Conservation (phyloP, 2,329 filamentous ascomycete species). For the Colletotrichum costaricense region DNA sequence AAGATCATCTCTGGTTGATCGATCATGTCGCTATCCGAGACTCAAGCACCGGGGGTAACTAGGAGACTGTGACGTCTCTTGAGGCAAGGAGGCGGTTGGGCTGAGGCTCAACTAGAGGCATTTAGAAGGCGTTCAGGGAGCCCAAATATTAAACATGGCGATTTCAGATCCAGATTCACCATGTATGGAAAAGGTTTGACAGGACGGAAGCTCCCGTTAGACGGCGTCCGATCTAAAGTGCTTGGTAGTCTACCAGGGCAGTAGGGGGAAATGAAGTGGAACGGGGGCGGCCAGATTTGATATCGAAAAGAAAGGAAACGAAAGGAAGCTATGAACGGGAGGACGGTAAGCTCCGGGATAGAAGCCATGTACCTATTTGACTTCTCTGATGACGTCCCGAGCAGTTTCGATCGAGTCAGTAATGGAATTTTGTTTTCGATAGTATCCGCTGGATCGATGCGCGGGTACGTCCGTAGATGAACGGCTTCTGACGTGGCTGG, state of each 20-base stretch:
- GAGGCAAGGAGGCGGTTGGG: conserved; percentile 16
- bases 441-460: not conserved
- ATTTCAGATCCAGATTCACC: not conserved
- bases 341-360: not conserved
- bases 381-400: not conserved
- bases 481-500: not conserved
- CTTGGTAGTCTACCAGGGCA: not conserved
- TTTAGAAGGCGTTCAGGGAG: not conserved
- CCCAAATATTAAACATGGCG: not conserved
- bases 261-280: not conserved
- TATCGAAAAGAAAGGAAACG: not conserved
- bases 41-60: not conserved
- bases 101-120: conserved; percentile 15
- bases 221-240: not conserved
- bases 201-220: not conserved
- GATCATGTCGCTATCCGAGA: not conserved
- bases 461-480: conserved; percentile 2
- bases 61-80: not conserved
- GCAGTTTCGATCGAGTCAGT: not conserved
- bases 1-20: conserved; percentile 5
- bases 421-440: not conserved
- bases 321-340: not conserved
- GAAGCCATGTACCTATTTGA: not conserved
- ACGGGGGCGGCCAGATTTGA: not conserved
- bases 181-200: not conserved